Evolutionary conservation across 306 rosid species (phyloP), one percentile per base, ranked within the genome.

Genomic region (Citrullus amarus): DNA sequence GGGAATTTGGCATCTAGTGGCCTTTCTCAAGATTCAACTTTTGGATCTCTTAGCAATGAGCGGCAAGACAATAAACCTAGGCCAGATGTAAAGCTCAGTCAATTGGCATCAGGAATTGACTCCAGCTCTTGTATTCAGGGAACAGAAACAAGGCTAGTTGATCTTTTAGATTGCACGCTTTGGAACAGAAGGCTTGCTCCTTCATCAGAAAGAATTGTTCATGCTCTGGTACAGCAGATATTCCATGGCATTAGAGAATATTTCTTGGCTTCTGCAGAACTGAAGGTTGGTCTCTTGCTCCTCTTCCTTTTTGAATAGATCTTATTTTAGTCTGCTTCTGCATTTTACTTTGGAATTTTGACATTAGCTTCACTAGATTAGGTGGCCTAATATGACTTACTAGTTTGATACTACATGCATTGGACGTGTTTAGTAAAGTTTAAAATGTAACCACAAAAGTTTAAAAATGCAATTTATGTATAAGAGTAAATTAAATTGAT

Each of bases 131-230:
- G 89, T 61, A 81, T 76, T 68, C 97, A 91, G 67, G 83, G 96
- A 28, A 80, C 95, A 20, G 99, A 95, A 81, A 87, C 99, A 76
- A 92, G 84, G 89, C 96, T 95, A 80, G 99, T 96, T 61, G 99
- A 95, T 84, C 97, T 95, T 85, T 87, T 95, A 48, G 99, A 95
- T 82, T 86, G 97, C 78, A 95, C 99, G n/a, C 97, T 95, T 61
- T 92, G 99, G 97, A 95, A 92, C 79, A 83, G 99, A 81, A 89
- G 93, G 86, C 99, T 95, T 66, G 99, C 97, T 78, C 97, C 98
- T 82, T 95, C 99, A 32, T 95, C 99, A 20, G 99, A 95, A 86
- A 90, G 97, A 82, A 91, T 95, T 80, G 97, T 95, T 76, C 93
- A 91, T 85, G 99, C 96, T 81, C 85, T 95, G 85, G 99, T 95